Conservation (phyloP, 2,329 filamentous ascomycete species). For the Domatiomyces globalis region DNA sequence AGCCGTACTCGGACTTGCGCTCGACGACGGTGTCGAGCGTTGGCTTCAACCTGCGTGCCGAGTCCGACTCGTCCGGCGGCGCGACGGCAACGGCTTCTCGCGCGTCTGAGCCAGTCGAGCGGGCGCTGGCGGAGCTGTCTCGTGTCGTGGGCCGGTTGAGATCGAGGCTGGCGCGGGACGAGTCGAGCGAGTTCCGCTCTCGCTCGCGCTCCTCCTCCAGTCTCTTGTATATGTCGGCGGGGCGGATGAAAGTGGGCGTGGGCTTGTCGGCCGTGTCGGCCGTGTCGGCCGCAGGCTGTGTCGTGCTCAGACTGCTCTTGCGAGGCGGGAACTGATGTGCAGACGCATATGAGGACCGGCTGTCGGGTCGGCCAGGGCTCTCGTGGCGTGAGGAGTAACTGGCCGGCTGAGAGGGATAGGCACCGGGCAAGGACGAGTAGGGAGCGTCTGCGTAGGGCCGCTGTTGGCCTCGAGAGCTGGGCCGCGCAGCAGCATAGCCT, state of each 20-base stretch:
- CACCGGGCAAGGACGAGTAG: slow-evolving; percentile 7
- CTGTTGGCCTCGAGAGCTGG: slow-evolving; percentile 15
- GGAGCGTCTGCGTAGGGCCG: slow-evolving; percentile 9
- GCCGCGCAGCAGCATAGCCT: slow-evolving; percentile 14
- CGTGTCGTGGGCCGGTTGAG: slow-evolving; percentile 13
- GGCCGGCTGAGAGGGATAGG: slow-evolving; percentile 8
- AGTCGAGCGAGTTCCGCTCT: slow-evolving; percentile 44
- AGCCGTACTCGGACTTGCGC: slow-evolving; percentile 45
- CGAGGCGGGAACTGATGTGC: slow-evolving; percentile 40
- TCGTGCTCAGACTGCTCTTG: slow-evolving; percentile 44
- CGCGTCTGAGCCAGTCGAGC: slow-evolving; percentile 19
- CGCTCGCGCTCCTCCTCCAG: slow-evolving; percentile 51
- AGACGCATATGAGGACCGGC: slow-evolving; percentile 12
- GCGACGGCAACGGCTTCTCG: slow-evolving; percentile 1
- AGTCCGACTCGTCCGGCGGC: slow-evolving; percentile 23
- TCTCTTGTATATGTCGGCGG: slow-evolving; percentile 63
- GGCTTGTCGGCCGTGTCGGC: slow-evolving; percentile 5
- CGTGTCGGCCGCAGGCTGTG: slow-evolving; percentile 21
- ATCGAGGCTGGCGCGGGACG: slow-evolving; percentile 43
- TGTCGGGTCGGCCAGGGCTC: slow-evolving; percentile 15
- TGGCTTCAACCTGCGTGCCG: slow-evolving; percentile 26
- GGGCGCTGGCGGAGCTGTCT: slow-evolving; percentile 10
- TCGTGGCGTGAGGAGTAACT: slow-evolving; percentile 8
- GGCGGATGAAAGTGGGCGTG: slow-evolving; percentile 43
- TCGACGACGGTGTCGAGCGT: slow-evolving; percentile 42